Base-by-base conservation (phyloP, 371 early-diverging fungal genomes). In the Apophysomyces sp. region DNA sequence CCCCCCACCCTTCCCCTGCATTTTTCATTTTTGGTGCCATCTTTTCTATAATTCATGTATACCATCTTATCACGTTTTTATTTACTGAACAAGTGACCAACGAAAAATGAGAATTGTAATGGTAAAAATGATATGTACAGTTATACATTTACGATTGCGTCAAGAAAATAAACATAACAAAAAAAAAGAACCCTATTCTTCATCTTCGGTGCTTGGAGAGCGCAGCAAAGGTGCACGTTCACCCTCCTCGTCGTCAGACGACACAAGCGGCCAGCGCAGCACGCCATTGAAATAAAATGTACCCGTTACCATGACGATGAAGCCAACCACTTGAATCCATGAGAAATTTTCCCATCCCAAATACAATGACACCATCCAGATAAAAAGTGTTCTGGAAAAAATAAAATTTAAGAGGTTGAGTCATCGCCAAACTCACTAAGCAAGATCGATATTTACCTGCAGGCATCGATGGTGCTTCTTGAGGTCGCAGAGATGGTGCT, bases 321-420 rank as follows among this genome's bases (percentile, higher is more conserved):
- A 96, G 59, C 87, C 89, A 66, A 89, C 34, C 28, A 97, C 95
- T 74, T 98, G 98, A 58, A 96, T 71, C 83, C 86, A 89, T 64
- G 88, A 86, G 72, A 98, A 98, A 1, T 76, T 74, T 74, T 98
- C 98, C 98, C 98, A 98, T 18, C 96, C 95, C 51, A 98, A 84
- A 13, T 79, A 86, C 52, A 97, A 68, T 16, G 90, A 90, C 40
- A 92, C 85, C 81, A 91, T 87, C 98, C 98, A 98, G 63, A 97
- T 96, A 69, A 96, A 95, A 37, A 97, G 73, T 4, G 97, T 98
- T 60, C 98, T 78, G 52, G 1, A 21, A 64, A 54, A 32, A 26
- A 8, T 28, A n/a, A n/a, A 9, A 26, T 54, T 8, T 26, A n/a
- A n/a, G n/a, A n/a, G n/a, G n/a, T n/a, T n/a, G n/a, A n/a, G n/a